Conservation (phyloP, 2,329 filamentous ascomycete species). For the Trichophyton mentagrophytes region DNA sequence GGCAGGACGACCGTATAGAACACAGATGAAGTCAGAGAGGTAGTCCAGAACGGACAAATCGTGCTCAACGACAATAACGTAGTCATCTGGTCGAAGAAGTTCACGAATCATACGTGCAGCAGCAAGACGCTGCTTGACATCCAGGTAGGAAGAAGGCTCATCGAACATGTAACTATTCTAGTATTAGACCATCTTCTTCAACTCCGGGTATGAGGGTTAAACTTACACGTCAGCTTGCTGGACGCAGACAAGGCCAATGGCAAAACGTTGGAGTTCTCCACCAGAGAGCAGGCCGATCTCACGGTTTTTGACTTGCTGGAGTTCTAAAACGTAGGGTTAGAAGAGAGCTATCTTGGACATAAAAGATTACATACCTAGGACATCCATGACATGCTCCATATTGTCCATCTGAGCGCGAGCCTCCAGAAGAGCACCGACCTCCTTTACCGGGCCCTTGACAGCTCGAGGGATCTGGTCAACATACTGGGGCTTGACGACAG, state of each 20-base stretch:
- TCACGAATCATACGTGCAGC: conserved; percentile 87
- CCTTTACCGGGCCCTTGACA: conserved; percentile 67
- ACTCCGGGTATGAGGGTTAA: conserved; percentile 6
- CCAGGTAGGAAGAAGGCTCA: conserved; percentile 94
- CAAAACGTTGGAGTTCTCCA: conserved; percentile 96
- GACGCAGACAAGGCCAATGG: conserved; percentile 88
- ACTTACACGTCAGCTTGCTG: conserved; percentile 80
- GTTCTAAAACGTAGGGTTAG: conserved; percentile 40
- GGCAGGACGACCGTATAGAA: conserved; percentile 88
- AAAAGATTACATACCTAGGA: conserved; percentile 43
- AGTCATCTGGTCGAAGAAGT: conserved; percentile 76
- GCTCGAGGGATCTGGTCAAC: conserved; percentile 96
- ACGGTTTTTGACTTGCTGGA: conserved; percentile 80
- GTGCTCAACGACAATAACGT: conserved; percentile 98
- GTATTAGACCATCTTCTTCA: background rate
- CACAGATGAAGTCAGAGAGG: conserved; percentile 95
- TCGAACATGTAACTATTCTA: conserved; percentile 85
- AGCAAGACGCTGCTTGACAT: conserved; percentile 96
- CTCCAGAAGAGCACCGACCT: conserved; percentile 66
- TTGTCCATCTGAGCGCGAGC: conserved; percentile 66
- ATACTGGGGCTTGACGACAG: conserved; percentile 97
- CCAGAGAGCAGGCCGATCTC: conserved; percentile 84
- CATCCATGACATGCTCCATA: conserved; percentile 65
- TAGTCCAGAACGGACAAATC: conserved; percentile 98
- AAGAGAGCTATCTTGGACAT: background rate